These are phyloP conservation scores for Oryza nivara DNA, from an alignment of 176 grass and related monocot species.

Conservation along the genomic window DNA sequence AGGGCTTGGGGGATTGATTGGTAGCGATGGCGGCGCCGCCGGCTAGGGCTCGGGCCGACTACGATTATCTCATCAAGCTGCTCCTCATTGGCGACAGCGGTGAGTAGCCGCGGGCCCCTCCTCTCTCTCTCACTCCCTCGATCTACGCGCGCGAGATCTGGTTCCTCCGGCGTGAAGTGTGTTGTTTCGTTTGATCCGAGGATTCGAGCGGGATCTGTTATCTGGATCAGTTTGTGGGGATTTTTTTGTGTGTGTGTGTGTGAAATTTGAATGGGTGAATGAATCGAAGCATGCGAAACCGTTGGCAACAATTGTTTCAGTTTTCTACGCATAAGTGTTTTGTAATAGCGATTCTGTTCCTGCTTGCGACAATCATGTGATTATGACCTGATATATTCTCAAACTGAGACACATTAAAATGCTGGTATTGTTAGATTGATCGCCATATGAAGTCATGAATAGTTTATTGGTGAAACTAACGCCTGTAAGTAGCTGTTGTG, in stretches of 20 bases:
- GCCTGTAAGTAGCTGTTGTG: neutral
- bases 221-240: neutral
- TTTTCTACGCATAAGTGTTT: neutral
- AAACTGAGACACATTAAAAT: neutral
- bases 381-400: neutral
- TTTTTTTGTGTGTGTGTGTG: neutral
- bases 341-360: neutral
- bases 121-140: neutral
- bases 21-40: conserved; percentile 56
- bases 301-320: neutral
- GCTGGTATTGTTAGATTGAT: neutral
- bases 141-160: conserved; percentile 43
- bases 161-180: neutral
- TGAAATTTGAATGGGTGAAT: conserved; percentile 8
- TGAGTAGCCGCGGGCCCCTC: conserved; percentile 15
- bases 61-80: conserved; percentile 67
- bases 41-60: conserved; percentile 62
- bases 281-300: neutral
- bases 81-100: conserved; percentile 69
- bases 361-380: neutral
- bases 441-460: neutral
- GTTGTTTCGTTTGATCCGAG: neutral
- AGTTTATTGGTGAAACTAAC: neutral
- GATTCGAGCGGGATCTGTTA: conserved; percentile 23
- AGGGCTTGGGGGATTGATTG: conserved; percentile 43